phyloP scores from a whole-genome alignment of 208 protist species.

The Jaenimonas drosophilae region DNA sequence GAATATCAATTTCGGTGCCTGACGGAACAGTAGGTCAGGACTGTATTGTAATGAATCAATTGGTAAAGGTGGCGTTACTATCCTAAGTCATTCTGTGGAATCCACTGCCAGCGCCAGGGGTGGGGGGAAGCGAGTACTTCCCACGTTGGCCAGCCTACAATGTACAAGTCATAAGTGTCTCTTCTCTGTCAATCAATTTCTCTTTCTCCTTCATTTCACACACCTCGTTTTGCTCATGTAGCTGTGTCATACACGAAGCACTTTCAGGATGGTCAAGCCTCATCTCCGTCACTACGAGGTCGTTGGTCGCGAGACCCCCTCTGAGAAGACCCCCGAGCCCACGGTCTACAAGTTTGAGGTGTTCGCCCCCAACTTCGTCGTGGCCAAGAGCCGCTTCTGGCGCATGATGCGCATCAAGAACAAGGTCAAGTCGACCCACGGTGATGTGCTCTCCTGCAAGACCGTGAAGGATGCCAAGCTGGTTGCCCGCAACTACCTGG shows the following conservation, averaged over 20 bases:
- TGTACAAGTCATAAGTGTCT: too few species aligned
- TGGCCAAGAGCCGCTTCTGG: constrained; percentile 99
- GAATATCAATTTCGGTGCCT: too few species aligned
- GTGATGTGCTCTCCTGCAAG: constrained; percentile 93
- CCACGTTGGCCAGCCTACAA: too few species aligned
- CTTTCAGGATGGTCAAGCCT: constrained; percentile 48
- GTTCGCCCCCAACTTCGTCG: constrained; percentile 97
- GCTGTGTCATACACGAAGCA: neutral
- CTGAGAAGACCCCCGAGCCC: constrained; percentile 85
- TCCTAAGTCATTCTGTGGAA: too few species aligned
- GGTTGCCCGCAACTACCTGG: constrained; percentile 97
- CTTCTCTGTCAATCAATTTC: too few species aligned
- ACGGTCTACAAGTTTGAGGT: constrained; percentile 98
- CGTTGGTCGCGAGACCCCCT: constrained; percentile 92
- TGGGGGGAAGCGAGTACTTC: too few species aligned
- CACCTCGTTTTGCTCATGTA: neutral
- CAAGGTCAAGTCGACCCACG: constrained; percentile 98
- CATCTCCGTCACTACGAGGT: constrained; percentile 92
- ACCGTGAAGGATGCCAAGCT: constrained; percentile 95
- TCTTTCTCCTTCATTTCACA: neutral
- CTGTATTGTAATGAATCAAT: too few species aligned
- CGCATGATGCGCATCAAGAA: constrained; percentile 97
- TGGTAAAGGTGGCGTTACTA: too few species aligned
- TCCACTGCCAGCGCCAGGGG: too few species aligned
- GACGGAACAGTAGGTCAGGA: too few species aligned